Base-by-base conservation (phyloP, 2,329 filamentous ascomycete genomes). In the Pseudogymnoascus sp. region DNA sequence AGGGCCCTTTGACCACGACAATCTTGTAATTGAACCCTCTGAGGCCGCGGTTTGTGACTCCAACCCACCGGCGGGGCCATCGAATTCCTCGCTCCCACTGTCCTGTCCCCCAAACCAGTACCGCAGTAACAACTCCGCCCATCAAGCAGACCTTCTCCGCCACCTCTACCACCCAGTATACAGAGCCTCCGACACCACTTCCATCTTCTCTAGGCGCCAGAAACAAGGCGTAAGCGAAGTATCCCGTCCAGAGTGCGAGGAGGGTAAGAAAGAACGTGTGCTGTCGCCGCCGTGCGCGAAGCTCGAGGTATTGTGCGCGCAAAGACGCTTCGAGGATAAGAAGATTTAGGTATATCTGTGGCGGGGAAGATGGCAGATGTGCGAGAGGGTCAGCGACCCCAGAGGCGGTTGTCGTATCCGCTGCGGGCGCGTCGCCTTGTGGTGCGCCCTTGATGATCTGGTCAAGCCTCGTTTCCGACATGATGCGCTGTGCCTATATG, bases 151-250 rank as follows among this genome's bases (percentile, higher is more conserved):
- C 85, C 75, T 95, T 96, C 77, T 97, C 91, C 6, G 85, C 84
- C 73, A 90, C 90, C 72, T 97, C 93, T 3, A 97, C 85, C 28
- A 96, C 88, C 93, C 93, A 97, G 81, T 99, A 99, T 62, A 96
- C 91, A 12, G 89, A 93, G 34, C 95, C 93, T 61, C 95, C 95
- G 5, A 96, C 86, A 38, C 93, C 93, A 68, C 84, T 87, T 68
- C 93, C 93, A 79, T 97, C 93, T 75, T 97, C 93, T 68, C 93
- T 87, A n/a, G 93, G 93, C n/a, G 91, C 89, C 68, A 97, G 84
- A 80, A 96, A 97, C 59, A 97, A 84, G 9, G 91, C 88, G 76
- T 97, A 97, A 67, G 87, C 87, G 77, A 97, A 97, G 71, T 89
- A 88, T 66, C 84, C 77, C 56, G 91, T 87, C 95, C 95, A 99